phyloP scores from a whole-genome alignment of 108 stramenopile species.

The Skeletonema costatum region DNA sequence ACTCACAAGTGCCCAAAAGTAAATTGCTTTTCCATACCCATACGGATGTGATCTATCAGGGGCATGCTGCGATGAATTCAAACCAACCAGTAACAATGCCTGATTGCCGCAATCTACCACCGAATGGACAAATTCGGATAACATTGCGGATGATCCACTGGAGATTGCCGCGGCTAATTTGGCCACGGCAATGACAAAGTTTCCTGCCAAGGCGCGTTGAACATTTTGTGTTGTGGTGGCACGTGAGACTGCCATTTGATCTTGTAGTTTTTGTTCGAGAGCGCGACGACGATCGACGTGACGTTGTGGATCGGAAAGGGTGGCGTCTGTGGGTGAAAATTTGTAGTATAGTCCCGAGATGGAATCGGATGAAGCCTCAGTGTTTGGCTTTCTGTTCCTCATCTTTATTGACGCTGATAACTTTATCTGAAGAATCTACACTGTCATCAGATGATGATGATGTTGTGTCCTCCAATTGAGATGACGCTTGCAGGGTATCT shows the following conservation, averaged over 20 bases:
- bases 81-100: slow-evolving; percentile 83
- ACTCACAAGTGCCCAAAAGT: slow-evolving; percentile 83
- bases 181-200: slow-evolving; percentile 84
- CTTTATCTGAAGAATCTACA: neutral
- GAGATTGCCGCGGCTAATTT: slow-evolving; percentile 90
- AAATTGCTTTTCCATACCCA: slow-evolving; percentile 86
- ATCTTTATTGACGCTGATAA: neutral
- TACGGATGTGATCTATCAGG: slow-evolving; percentile 93
- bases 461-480: neutral
- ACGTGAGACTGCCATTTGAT: slow-evolving; percentile 32
- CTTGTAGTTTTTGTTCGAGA: slow-evolving; percentile 29
- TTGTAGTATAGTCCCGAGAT: slow-evolving; percentile 9
- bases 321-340: slow-evolving; percentile 7
- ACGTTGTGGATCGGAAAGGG: slow-evolving; percentile 27
- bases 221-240: slow-evolving; percentile 57
- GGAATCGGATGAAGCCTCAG: neutral
- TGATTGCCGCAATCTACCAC: slow-evolving; percentile 97
- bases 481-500: neutral
- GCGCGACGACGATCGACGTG: slow-evolving; percentile 28
- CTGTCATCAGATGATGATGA: neutral
- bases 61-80: slow-evolving; percentile 68
- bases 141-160: slow-evolving; percentile 92
- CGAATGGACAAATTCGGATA: slow-evolving; percentile 94
- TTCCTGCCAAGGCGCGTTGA: slow-evolving; percentile 86
- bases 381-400: neutral